These are phyloP conservation scores for Exophiala alcalophila DNA, from an alignment of 2,329 filamentous ascomycete genomes.

Conservation along the genomic window DNA sequence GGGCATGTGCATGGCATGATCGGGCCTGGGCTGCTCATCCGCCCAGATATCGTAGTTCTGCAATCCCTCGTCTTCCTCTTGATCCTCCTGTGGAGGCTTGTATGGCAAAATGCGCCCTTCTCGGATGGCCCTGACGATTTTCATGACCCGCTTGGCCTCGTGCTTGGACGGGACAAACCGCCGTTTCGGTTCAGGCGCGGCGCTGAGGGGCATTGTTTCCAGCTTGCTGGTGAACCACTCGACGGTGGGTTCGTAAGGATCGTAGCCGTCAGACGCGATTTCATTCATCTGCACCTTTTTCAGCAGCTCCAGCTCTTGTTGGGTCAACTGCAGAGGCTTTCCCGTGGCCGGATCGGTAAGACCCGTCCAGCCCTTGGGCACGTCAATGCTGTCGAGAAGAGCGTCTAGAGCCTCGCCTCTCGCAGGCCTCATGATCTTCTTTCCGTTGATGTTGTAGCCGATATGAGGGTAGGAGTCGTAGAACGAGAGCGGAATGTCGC, in stretches of 20 bases:
- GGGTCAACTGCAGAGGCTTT: conserved; percentile 81
- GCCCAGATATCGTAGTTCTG: conserved; percentile 90
- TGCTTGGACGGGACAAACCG: conserved; percentile 96
- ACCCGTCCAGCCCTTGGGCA: conserved; percentile 96
- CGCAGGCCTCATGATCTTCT: conserved; percentile 93
- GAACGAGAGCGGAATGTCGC: conserved; percentile 87
- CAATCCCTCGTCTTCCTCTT: conserved; percentile 69
- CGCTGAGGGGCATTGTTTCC: conserved; percentile 91
- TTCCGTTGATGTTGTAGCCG: conserved; percentile 97
- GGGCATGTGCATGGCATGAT: conserved; percentile 90
- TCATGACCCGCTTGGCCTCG: conserved; percentile 93
- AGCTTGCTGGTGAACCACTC: conserved; percentile 90
- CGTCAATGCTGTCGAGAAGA: conserved; percentile 89
- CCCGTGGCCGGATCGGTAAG: conserved; percentile 91
- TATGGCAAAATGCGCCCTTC: conserved; percentile 93
- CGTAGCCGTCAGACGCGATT: conserved; percentile 79
- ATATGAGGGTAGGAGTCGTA: conserved; percentile 98
- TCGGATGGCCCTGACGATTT: conserved; percentile 91
- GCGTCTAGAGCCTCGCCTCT: conserved; percentile 91
- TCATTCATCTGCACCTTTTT: conserved; percentile 87
- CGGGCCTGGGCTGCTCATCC: conserved; percentile 76
- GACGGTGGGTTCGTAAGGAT: conserved; percentile 90
- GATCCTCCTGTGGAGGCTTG: conserved; percentile 69
- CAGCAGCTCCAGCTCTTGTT: conserved; percentile 84
- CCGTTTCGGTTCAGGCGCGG: conserved; percentile 92